Base-by-base conservation (phyloP, 176 grass and related monocot genomes). In the Poa pratensis region DNA sequence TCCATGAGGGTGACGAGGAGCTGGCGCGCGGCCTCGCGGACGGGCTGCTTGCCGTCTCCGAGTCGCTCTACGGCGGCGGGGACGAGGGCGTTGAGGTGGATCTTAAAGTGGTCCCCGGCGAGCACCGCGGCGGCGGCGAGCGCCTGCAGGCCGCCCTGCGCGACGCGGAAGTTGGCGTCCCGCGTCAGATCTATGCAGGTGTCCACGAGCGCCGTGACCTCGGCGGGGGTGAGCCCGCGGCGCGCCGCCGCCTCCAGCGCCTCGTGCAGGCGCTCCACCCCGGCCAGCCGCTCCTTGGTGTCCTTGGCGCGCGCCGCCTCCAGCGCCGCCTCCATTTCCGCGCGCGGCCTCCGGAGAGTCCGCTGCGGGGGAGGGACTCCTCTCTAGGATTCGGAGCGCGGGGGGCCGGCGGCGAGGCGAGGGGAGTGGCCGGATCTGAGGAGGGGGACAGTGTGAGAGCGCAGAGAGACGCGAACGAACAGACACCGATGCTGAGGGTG, bases 1-100 rank as follows among this genome's bases (percentile, higher is more conserved):
- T 94, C 96, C 93, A 98, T 98, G 3, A 98, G 93, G 26, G 96
- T 98, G 60, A 95, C 69, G 77, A 95, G 84, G 32, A 98, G 89
- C 85, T 95, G 93, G 0, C 93, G 81, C 7, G 93, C 93, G 9
- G 93, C 93, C 50, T 95, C 93, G 32, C 96, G 86, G 2, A 95
- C 96, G 22, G 96, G 96, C 80, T 98, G 96, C 79, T 98, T 98
- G 13, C 93, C 93, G 50, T 98, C 96, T 0, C 93, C 96, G 50
- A 98, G 91, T 3, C 93, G 83, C 86, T 98, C 93, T 4, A 98
- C 96, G 68, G 87, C 59, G n/a, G 91, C 93, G 1, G 96, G 93
- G 32, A 95, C 93, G 8, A 98, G 93, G 0, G 81, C 93, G 71
- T 98, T 95, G 46, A 95, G 89, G 87, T 94, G 96, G 80, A 98